phyloP scores from a whole-genome alignment of 2,329 filamentous ascomycete species.

The Aquanectria penicillioides region DNA sequence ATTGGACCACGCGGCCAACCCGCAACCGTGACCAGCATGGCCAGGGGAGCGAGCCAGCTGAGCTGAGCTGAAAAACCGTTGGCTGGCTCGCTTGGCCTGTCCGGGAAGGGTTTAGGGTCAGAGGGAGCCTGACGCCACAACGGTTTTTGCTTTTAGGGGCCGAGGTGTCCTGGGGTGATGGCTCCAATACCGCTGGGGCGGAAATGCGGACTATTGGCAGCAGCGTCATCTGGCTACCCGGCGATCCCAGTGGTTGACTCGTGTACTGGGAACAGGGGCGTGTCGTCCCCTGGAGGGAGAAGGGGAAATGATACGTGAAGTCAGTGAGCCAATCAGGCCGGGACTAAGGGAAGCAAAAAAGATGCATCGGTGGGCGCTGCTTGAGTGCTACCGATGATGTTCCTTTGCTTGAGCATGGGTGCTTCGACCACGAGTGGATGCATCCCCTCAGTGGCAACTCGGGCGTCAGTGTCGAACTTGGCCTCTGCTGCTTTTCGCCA shows the following conservation, averaged over 20 bases:
- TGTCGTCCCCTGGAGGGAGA: slow-evolving; percentile 1
- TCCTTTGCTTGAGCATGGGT: too few species aligned
- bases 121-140: slow-evolving; percentile 39
- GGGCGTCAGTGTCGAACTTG: too few species aligned
- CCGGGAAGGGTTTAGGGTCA: slow-evolving; percentile 32
- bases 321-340: neutral
- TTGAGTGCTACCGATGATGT: too few species aligned
- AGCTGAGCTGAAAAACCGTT: slow-evolving; percentile 44
- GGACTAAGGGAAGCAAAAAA: too few species aligned
- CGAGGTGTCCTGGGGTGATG: slow-evolving; percentile 27
- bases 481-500: too few species aligned
- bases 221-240: slow-evolving; percentile 31
- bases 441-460: too few species aligned
- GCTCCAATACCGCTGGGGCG: slow-evolving; percentile 36
- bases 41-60: slow-evolving; percentile 29
- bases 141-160: slow-evolving; percentile 42
- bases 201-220: slow-evolving; percentile 40
- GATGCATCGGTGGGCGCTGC: too few species aligned
- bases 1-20: slow-evolving; percentile 28
- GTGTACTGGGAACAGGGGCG: slow-evolving; percentile 10
- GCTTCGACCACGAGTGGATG: too few species aligned
- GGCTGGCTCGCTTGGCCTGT: slow-evolving; percentile 32
- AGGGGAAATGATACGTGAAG: neutral
- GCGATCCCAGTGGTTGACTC: slow-evolving; percentile 21
- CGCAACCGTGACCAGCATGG: slow-evolving; percentile 12